Evolutionary conservation across 352 stramenopile genomes (phyloP), one percentile per base, ranked within the genome.

Genomic region (Pythium diclinum): DNA sequence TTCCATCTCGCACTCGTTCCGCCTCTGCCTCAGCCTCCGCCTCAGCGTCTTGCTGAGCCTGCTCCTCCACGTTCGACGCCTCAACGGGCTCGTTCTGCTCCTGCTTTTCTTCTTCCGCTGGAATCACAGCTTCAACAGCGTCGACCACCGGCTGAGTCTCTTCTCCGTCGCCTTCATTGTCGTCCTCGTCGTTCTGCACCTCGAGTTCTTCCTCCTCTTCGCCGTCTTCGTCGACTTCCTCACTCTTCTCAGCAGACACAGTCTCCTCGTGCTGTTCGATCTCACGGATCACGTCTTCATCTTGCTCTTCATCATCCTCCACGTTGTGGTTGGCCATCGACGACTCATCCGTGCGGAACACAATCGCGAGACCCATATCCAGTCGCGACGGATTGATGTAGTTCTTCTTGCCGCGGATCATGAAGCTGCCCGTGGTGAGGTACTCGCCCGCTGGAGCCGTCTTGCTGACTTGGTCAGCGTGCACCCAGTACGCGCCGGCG

Each of bases 391-490:
- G 86, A 34, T 88, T 89, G 21, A 98, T 90, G 67, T 91, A 98
- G 75, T 98, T 97, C 74, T 98, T 98, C 76, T 96, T 97, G 59
- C 93, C 93, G 2, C 91, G 85, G 32, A 98, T 91, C 96, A 99
- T 99, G 73, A 99, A 99, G 38, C 83, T 97, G 38, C 97, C 97
- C 0, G 97, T 98, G 9, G 89, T 92, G 14, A 99, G 82, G 75
- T 98, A 99, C 75, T 99, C 96, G 33, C 97, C 96, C 25, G 95
- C 86, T 21, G 96, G 96, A 14, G 96, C 97, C 0, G 94, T 98
- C 77, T 99, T 99, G 53, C 83, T 97, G 9, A 99, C 96, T 71
- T 99, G 97, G 53, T 98, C 87, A n/a, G 97, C 94, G 75, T 98
- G 88, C 23, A 99, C 97, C 96, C 96, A 99, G 78, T 97, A 98